phyloP scores from a whole-genome alignment of 768 basidiomycete genomes.

The Amyloporia xantha region DNA sequence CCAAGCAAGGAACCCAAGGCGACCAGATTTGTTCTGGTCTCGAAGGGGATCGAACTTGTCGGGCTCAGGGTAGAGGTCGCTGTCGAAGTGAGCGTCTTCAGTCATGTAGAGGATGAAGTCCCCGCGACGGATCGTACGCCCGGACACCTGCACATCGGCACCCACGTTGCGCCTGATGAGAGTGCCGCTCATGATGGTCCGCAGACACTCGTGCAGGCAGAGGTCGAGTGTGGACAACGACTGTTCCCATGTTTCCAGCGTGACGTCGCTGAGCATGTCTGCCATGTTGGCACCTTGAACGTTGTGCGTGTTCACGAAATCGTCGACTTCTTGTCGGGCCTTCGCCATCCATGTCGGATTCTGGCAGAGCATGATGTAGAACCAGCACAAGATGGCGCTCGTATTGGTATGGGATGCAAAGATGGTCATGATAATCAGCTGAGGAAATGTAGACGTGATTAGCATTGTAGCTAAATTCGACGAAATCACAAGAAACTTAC shows the following conservation, averaged over 20 bases:
- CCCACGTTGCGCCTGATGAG: background rate
- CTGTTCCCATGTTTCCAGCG: background rate
- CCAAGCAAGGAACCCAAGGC: background rate
- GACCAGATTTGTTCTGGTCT: background rate
- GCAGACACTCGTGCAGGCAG: background rate
- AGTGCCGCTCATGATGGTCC: background rate
- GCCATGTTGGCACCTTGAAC: background rate
- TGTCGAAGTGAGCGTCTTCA: background rate
- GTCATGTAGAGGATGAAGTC: background rate
- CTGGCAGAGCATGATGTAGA: background rate
- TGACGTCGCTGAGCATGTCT: background rate
- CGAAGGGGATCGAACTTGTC: background rate
- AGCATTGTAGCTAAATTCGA: background rate
- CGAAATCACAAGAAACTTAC: background rate
- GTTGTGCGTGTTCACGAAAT: background rate
- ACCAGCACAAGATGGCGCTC: background rate
- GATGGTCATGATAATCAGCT: constrained; percentile 1
- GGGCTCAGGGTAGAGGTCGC: background rate
- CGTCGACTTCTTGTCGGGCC: background rate
- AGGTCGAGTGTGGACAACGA: background rate
- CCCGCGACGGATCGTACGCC: background rate
- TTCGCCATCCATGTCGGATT: background rate
- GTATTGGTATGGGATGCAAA: background rate
- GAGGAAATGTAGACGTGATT: background rate
- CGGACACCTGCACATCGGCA: background rate